A percentile compares a stretch with the other conserved stretches of the same genome.
Evolutionary conservation across 306 rosid species (phyloP).

Genomic region (Clitoria ternatea): DNA sequence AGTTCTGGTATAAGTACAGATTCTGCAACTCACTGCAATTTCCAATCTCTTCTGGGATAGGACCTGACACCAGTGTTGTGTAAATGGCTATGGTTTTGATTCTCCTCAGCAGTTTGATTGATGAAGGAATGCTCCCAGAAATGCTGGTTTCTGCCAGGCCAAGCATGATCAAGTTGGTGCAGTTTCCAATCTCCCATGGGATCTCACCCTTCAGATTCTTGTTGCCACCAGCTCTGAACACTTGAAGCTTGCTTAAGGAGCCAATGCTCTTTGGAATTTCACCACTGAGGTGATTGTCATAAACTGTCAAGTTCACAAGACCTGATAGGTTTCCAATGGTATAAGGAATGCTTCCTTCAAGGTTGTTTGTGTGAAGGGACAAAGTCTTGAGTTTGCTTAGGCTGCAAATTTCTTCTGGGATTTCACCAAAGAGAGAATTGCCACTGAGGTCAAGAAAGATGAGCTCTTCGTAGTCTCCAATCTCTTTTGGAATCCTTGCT

Average conservation of each 20-base stretch:
- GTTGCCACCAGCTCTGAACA: conserved; percentile 86
- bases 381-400: conserved; percentile 54
- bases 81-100: conserved; percentile 71
- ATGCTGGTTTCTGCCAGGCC: conserved; percentile 94
- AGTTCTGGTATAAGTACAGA: conserved; percentile 71
- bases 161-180: conserved; percentile 67
- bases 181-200: conserved; percentile 88
- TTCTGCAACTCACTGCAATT: conserved; percentile 72
- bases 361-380: conserved; percentile 49
- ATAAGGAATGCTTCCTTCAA: conserved; percentile 68
- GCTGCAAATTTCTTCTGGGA: conserved; percentile 72
- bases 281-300: conserved; percentile 66
- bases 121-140: conserved; percentile 74
- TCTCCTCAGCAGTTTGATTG: conserved; percentile 64
- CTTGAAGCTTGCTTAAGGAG: conserved; percentile 50
- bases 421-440: conserved; percentile 63
- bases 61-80: conserved; percentile 63
- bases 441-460: conserved; percentile 55
- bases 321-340: conserved; percentile 68
- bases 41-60: conserved; percentile 84
- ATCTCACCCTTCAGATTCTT: conserved; percentile 64
- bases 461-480: conserved; percentile 62
- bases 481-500: conserved; percentile 63
- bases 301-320: conserved; percentile 60
- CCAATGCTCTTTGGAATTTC: conserved; percentile 82